Base-by-base conservation (phyloP, 768 basidiomycete species). In the Fomitopsis pulvina region DNA sequence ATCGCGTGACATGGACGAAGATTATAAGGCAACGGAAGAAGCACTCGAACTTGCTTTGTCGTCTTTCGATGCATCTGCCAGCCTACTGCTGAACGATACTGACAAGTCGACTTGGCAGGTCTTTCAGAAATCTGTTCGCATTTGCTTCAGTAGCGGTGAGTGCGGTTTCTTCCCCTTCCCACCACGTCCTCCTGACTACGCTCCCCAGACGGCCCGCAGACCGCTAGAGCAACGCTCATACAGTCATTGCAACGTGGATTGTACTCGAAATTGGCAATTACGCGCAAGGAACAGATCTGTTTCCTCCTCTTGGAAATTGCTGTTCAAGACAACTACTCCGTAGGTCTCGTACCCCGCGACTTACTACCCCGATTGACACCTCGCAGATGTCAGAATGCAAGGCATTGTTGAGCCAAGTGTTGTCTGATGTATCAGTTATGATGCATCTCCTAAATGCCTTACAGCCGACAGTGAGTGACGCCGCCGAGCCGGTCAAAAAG, bases 271-370 rank as follows among this genome's bases (percentile, higher is more conserved):
- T n/a, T n/a, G n/a, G n/a, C n/a, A n/a, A n/a, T n/a, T n/a, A n/a
- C n/a, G n/a, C n/a, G n/a, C n/a, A n/a, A n/a, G n/a, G n/a, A n/a
- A n/a, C n/a, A n/a, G n/a, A n/a, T n/a, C n/a, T n/a, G n/a, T n/a
- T n/a, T n/a, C n/a, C 51, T 75, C 3, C 60, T 92, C n/a, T 61
- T 93, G 24, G 70, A 75, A 12, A 66, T 77, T 28, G 78, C 79
- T 1, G 59, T 68, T 1, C 66, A 71, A 51, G 71, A 77, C 50
- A 61, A 69, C 0, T 73, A 79, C 11, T 61, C 70, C 26, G 86
- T 86, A 53, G 62, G 77, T 55, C 20, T 41, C 8, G 4, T 18
- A 37, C 46, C 1, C 21, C 20, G 38, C 30, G 30, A 24, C 28
- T 81, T 78, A 71, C 75, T 60, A 56, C 10, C 10, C 11, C 7